phyloP scores from a whole-genome alignment of 495 filamentous ascomycete genomes.

The Lasiosphaeris hirsuta region DNA sequence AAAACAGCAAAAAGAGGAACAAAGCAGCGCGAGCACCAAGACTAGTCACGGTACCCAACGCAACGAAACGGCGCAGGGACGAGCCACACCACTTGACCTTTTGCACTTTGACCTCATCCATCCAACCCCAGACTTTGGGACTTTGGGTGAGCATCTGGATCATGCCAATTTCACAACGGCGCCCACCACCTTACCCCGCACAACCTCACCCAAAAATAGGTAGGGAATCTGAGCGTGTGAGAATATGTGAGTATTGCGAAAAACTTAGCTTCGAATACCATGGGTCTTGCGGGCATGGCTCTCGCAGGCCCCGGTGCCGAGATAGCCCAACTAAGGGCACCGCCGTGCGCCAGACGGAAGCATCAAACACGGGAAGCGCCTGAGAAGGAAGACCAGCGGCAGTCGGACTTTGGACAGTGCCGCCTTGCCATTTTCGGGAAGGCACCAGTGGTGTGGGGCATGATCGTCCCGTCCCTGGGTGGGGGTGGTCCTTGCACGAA shows the following conservation, averaged over 20 bases:
- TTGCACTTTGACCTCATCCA: not conserved
- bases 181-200: too few species aligned
- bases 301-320: slow-evolving; percentile 3
- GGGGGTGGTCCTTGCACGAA: slow-evolving; percentile 12
- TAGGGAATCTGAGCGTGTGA: not conserved
- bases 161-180: too few species aligned
- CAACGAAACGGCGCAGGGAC: too few species aligned
- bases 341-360: slow-evolving; percentile 9
- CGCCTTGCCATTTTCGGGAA: slow-evolving; percentile 22
- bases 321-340: not conserved
- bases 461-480: slow-evolving; percentile 32
- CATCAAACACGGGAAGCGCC: not conserved
- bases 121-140: too few species aligned
- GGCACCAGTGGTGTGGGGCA: slow-evolving; percentile 17
- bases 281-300: not conserved
- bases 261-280: not conserved
- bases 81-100: too few species aligned
- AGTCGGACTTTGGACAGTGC: slow-evolving; percentile 6
- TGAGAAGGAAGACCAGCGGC: not conserved
- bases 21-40: too few species aligned
- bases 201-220: too few species aligned
- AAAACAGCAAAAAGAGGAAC: too few species aligned
- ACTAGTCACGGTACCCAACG: too few species aligned
- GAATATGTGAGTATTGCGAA: not conserved
- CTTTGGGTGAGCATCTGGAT: too few species aligned